Conservation (phyloP, 805 yeast species). For the Ogataea paraovalis region DNA sequence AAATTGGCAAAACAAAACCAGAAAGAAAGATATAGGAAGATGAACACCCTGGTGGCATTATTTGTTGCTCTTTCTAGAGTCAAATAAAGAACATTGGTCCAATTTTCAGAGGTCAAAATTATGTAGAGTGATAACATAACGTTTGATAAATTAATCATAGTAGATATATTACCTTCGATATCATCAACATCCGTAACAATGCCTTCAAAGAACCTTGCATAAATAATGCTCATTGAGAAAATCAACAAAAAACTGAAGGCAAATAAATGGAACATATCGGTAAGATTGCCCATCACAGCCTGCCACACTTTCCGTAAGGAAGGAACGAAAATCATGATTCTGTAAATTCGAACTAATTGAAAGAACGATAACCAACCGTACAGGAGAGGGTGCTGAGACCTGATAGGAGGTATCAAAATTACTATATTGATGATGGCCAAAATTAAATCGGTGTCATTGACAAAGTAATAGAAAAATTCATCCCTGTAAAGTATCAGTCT, state of each 20-base stretch:
- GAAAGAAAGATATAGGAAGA: slow-evolving; percentile 53
- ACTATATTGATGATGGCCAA: slow-evolving; percentile 56
- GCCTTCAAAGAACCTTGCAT: slow-evolving; percentile 68
- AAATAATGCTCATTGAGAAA: slow-evolving; percentile 55
- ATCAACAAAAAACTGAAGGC: slow-evolving; percentile 63
- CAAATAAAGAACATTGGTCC: slow-evolving; percentile 69
- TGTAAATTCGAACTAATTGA: slow-evolving; percentile 66
- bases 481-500: slow-evolving; percentile 47
- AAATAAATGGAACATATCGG: slow-evolving; percentile 61
- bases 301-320: slow-evolving; percentile 63
- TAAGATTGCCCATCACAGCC: slow-evolving; percentile 57
- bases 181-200: slow-evolving; percentile 45
- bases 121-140: slow-evolving; percentile 65
- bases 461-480: slow-evolving; percentile 41
- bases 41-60: slow-evolving; percentile 46
- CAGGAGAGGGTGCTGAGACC: slow-evolving; percentile 41
- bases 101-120: slow-evolving; percentile 83
- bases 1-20: slow-evolving; percentile 79
- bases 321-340: slow-evolving; percentile 52
- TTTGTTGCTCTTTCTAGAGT: slow-evolving; percentile 48
- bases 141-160: slow-evolving; percentile 61
- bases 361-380: slow-evolving; percentile 79
- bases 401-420: slow-evolving; percentile 49
- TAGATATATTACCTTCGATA: slow-evolving; percentile 41
- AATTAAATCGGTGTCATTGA: slow-evolving; percentile 49